Conservation (phyloP, 352 stramenopile species). For the Globisporangium mamillatum region DNA sequence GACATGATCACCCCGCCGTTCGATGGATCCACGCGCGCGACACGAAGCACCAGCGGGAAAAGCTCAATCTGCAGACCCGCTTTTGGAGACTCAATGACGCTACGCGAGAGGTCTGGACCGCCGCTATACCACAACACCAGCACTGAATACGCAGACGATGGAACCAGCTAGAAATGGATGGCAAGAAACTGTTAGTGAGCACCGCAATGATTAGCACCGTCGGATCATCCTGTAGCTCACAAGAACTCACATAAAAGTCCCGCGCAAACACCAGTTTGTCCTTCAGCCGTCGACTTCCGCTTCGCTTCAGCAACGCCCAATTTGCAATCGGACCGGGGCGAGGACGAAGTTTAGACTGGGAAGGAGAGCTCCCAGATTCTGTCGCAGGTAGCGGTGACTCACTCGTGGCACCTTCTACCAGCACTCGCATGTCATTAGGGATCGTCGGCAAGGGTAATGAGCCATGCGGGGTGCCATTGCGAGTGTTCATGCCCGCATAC, state of each 20-base stretch:
- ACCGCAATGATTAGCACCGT: background rate
- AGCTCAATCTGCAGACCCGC: constrained; percentile 60
- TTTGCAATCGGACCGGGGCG: constrained; percentile 79
- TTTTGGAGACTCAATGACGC: constrained; percentile 43
- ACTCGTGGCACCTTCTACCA: background rate
- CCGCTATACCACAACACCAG: constrained; percentile 81
- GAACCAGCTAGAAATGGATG: constrained; percentile 46
- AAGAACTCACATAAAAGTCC: constrained; percentile 74
- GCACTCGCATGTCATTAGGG: constrained; percentile 15
- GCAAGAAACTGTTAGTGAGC: background rate
- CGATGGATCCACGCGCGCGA: constrained; percentile 64
- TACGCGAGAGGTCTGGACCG: constrained; percentile 60
- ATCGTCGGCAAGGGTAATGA: constrained; percentile 54
- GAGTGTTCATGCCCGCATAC: constrained; percentile 58
- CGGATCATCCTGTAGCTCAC: background rate
- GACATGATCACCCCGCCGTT: constrained; percentile 74
- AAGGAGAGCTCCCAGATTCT: background rate
- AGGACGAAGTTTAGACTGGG: background rate
- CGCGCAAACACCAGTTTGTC: constrained; percentile 63
- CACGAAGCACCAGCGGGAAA: constrained; percentile 75
- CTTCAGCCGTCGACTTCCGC: constrained; percentile 70
- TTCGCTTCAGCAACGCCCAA: constrained; percentile 73
- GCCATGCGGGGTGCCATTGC: constrained; percentile 62
- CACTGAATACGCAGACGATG: constrained; percentile 56
- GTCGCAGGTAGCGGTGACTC: background rate